Evolutionary conservation across 176 grass and related monocot species (phyloP), one percentile per base, ranked within the genome.

Genomic region (Carex cristatella): DNA sequence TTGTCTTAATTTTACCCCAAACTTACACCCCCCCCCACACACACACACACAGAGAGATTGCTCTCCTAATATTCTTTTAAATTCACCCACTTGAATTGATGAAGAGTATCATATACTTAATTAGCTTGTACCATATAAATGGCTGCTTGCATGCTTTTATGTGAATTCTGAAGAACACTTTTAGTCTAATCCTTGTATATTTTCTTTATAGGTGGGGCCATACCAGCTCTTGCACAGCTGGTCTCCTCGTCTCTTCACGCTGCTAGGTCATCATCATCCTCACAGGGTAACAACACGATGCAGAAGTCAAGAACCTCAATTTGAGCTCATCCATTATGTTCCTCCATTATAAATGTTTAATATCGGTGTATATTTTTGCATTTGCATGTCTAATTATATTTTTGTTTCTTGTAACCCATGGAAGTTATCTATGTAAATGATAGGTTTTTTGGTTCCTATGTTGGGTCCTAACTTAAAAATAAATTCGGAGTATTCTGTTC

Each of bases 171-270:
- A 18, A 53, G 46, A 51, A 75, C 19, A 33, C 65, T 14, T 81
- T 9, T 79, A 42, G 6, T 23, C 82, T n/a, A 5, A 81, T 82
- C 38, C 60, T 31, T 27, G 15, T n/a, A 19, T 16, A 82, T 31
- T 67, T 42, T 67, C 40, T 85, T 10, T 79, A 14, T 71, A 97
- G 95, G 89, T 85, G 95, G 95, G 60, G 87, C 92, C 64, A 78
- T 97, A 72, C 95, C 95, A 82, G 95, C 95, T 30, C 11, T 90
- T 55, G 92, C 95, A 30, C 95, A 97, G 31, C 86, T 97, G 51
- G 79, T 81, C 80, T 89, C 91, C 2, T 97, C 95, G 33, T 97
- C 92, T 46, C 90, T 85, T 84, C 92, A 94, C 32, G 86, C 91
- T 2, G 91, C 88, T 31, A 86, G 83, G 79, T 84, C 88, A 16